Evolutionary conservation across 2,329 filamentous ascomycete species (phyloP).

Genomic region (Aureobasidium sp.): DNA sequence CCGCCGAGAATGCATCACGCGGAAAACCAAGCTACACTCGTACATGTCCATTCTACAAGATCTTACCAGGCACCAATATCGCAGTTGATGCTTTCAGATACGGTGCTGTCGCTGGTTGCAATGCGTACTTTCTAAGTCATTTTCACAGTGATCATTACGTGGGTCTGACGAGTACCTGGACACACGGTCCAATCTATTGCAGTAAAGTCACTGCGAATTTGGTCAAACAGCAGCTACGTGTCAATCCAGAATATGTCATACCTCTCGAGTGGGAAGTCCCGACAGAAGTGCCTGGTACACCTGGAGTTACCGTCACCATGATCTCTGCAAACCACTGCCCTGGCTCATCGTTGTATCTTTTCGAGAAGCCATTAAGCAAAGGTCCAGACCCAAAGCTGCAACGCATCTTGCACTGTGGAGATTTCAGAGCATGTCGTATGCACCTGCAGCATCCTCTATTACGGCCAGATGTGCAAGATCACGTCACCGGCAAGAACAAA

Average conservation of each 20-base stretch:
- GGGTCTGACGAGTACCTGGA: conserved; percentile 80
- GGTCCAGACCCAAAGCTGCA: conserved; percentile 57
- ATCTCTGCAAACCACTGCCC: conserved; percentile 95
- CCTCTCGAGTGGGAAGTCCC: conserved; percentile 77
- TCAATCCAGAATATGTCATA: conserved; percentile 78
- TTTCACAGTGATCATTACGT: conserved; percentile 98
- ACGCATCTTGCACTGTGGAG: conserved; percentile 86
- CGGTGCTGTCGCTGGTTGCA: conserved; percentile 83
- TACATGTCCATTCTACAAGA: conserved; percentile 98
- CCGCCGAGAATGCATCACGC: conserved; percentile 66
- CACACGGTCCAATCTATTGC: conserved; percentile 92
- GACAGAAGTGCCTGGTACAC: conserved; percentile 71
- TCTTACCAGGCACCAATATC: conserved; percentile 85
- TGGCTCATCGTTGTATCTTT: conserved; percentile 87
- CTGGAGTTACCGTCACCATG: conserved; percentile 84
- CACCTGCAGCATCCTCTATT: conserved; percentile 79
- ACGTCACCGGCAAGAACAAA: conserved; percentile 59
- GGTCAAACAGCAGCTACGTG: conserved; percentile 76
- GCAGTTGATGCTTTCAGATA: conserved; percentile 96
- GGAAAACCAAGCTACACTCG: conserved; percentile 82
- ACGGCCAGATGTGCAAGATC: conserved; percentile 65
- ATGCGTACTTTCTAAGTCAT: conserved; percentile 93
- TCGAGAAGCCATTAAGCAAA: conserved; percentile 67
- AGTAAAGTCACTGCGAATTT: conserved; percentile 87
- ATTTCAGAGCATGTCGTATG: conserved; percentile 82